phyloP scores from a whole-genome alignment of 2,329 filamentous ascomycete species.

The Stachybotrys echinatus region DNA sequence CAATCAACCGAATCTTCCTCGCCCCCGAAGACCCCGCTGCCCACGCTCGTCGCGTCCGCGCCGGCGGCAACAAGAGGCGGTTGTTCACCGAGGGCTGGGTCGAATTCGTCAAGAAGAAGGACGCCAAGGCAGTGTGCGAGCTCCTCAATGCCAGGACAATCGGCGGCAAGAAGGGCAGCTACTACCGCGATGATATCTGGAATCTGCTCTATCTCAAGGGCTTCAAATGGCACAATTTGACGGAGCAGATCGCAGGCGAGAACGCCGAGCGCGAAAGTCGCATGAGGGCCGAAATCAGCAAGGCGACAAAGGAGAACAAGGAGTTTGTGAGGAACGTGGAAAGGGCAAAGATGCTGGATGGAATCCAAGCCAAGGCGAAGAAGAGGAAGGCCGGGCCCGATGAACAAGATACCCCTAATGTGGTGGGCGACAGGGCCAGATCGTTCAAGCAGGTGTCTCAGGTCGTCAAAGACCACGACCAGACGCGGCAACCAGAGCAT shows the following conservation, averaged over 20 bases:
- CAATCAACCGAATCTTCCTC: slow-evolving; percentile 72
- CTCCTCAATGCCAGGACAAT: slow-evolving; percentile 73
- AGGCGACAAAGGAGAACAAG: slow-evolving; percentile 74
- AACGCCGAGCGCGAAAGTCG: slow-evolving; percentile 73
- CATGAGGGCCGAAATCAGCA: slow-evolving; percentile 72
- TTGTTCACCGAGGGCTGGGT: slow-evolving; percentile 84
- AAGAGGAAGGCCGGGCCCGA: slow-evolving; percentile 26
- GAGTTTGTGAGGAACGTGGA: slow-evolving; percentile 76
- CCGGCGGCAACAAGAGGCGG: slow-evolving; percentile 78
- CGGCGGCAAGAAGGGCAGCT: slow-evolving; percentile 77
- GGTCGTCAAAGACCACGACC: slow-evolving; percentile 41
- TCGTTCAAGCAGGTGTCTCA: slow-evolving; percentile 65
- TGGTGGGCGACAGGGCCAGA: slow-evolving; percentile 16
- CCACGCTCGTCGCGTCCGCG: slow-evolving; percentile 61
- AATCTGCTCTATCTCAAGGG: slow-evolving; percentile 75
- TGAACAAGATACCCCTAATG: slow-evolving; percentile 13
- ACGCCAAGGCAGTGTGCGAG: slow-evolving; percentile 72
- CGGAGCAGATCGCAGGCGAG: slow-evolving; percentile 75
- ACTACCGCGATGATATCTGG: slow-evolving; percentile 85
- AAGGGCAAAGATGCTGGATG: slow-evolving; percentile 71
- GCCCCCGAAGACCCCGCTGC: slow-evolving; percentile 67
- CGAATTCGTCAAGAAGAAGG: slow-evolving; percentile 70
- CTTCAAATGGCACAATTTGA: slow-evolving; percentile 75
- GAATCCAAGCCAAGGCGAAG: slow-evolving; percentile 56
- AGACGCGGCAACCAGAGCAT: slow-evolving; percentile 45